Evolutionary conservation across 768 basidiomycete genomes (phyloP).

Genomic region (Tulasnella sp.): DNA sequence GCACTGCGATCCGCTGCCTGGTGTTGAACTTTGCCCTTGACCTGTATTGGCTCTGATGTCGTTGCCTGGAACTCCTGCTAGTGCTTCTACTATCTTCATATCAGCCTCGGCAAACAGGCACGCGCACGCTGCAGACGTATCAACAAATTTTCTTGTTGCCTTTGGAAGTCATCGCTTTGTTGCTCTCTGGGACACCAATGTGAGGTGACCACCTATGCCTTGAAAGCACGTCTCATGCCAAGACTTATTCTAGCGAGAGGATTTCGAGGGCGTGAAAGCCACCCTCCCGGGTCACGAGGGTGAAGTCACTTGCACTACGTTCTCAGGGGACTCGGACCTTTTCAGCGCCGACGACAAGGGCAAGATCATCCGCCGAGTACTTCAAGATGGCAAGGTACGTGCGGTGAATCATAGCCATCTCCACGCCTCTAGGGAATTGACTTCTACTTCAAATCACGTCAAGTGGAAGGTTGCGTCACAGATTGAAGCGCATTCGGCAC

Average conservation of each 20-base stretch:
- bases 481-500: conserved; percentile 51
- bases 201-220: conserved; percentile 24
- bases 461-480: conserved; percentile 48
- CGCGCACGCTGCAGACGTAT: conserved; percentile 30
- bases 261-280: conserved; percentile 41
- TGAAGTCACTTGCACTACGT: conserved; percentile 66
- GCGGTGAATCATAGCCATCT: neutral
- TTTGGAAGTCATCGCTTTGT: conserved; percentile 48
- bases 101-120: conserved; percentile 41
- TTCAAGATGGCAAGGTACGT: conserved; percentile 28
- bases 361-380: conserved; percentile 46
- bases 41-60: no score
- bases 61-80: no score
- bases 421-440: neutral
- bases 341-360: conserved; percentile 74
- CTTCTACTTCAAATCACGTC: neutral
- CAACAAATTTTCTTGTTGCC: conserved; percentile 34
- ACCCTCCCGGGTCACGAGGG: conserved; percentile 71
- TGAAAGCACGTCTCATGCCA: conserved; percentile 3
- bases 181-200: conserved; percentile 49
- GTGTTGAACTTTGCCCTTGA: no score
- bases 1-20: no score
- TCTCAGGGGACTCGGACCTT: conserved; percentile 42
- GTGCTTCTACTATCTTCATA: conserved; percentile 28
- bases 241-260: conserved; percentile 31